Conservation (phyloP, 116 monocot genomes). For the Trichopus zeylanicus region DNA sequence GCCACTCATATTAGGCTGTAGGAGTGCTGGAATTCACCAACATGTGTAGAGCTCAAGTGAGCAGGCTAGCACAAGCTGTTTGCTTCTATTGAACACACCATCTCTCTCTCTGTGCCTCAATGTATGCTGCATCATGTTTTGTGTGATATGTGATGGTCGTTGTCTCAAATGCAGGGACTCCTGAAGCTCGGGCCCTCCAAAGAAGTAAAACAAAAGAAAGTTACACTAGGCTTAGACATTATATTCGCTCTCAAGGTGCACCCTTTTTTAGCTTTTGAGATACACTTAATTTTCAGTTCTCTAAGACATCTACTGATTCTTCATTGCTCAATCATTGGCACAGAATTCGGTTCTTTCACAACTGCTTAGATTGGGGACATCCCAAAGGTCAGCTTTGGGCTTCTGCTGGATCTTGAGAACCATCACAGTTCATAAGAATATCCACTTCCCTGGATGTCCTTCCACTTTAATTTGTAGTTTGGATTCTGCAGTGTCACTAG, state of each 20-base stretch:
- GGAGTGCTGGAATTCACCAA: constrained; percentile 65
- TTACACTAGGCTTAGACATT: constrained; percentile 54
- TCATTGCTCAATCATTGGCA: not conserved
- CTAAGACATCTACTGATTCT: not conserved
- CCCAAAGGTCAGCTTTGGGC: too few relatives aligned
- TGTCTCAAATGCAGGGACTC: too few relatives aligned
- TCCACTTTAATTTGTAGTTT: too few relatives aligned
- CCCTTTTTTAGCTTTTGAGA: too few relatives aligned
- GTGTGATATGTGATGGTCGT: too few relatives aligned
- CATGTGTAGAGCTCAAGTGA: constrained; percentile 75
- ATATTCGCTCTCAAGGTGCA: constrained; percentile 85
- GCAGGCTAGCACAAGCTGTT: constrained; percentile 35
- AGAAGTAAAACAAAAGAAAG: constrained; percentile 52
- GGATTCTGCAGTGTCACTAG: too few relatives aligned
- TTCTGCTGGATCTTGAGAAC: too few relatives aligned
- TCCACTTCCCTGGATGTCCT: too few relatives aligned
- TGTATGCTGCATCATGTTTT: not conserved
- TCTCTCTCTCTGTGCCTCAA: not conserved
- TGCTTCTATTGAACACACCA: not conserved
- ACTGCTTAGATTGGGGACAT: constrained; percentile 29
- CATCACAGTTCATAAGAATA: too few relatives aligned
- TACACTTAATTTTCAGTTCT: too few relatives aligned
- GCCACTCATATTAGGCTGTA: constrained; percentile 48
- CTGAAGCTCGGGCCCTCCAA: constrained; percentile 60
- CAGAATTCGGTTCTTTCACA: constrained; percentile 61